A percentile compares a stretch with the other conserved stretches of the same genome.
phyloP scores from a whole-genome alignment of 2,329 filamentous ascomycete species.

The Drechslera avenae region DNA sequence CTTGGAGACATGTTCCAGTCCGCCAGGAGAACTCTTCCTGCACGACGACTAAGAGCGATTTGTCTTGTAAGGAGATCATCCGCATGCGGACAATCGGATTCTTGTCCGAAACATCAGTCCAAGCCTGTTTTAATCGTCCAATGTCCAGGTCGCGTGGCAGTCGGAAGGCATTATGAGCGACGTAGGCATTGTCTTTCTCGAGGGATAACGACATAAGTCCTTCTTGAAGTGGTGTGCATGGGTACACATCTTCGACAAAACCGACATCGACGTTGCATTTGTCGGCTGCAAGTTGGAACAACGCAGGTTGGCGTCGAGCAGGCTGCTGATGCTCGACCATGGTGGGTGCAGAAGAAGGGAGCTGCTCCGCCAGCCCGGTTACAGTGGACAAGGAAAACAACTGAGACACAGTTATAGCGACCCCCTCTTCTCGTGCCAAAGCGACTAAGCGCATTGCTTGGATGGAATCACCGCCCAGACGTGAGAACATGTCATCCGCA shows the following conservation, averaged over 20 bases:
- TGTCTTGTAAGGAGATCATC: conserved; percentile 6
- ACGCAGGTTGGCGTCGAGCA: background rate
- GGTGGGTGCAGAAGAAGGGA: background rate
- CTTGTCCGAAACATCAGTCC: conserved; percentile 47
- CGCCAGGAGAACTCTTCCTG: background rate
- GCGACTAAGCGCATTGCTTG: background rate
- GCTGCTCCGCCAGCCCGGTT: background rate
- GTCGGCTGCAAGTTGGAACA: conserved; percentile 3
- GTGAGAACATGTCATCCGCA: background rate
- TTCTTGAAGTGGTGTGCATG: conserved; percentile 21
- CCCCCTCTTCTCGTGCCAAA: background rate
- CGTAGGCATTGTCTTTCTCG: conserved; percentile 18
- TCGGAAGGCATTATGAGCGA: conserved; percentile 42
- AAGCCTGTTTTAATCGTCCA: conserved; percentile 48
- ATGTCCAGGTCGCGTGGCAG: conserved; percentile 10
- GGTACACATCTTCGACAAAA: conserved; percentile 21
- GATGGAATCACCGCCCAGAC: background rate
- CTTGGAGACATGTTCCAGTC: background rate
- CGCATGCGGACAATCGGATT: conserved; percentile 54
- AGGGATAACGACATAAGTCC: conserved; percentile 18
- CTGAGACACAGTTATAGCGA: background rate
- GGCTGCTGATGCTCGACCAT: background rate
- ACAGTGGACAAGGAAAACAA: background rate
- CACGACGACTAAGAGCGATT: background rate
- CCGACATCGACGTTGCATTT: conserved; percentile 9